Conservation (phyloP, 768 basidiomycete species). For the Phlebiopsis flavidoalba region DNA sequence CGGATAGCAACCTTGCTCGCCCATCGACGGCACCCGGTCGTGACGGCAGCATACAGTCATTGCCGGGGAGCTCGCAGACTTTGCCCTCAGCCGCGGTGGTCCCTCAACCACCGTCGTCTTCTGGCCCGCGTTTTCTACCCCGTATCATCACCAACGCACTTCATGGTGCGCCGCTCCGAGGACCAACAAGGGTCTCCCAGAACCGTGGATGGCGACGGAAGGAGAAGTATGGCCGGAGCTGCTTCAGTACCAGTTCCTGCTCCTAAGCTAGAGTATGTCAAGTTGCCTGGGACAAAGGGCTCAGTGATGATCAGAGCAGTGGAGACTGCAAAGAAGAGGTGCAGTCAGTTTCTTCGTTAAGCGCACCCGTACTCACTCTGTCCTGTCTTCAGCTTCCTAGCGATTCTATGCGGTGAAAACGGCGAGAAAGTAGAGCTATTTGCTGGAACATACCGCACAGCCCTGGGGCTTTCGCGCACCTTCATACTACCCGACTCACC, state of each 20-base stretch:
- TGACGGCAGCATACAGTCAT: neutral
- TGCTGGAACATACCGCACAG: constrained; percentile 87
- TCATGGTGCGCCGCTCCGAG: constrained; percentile 50
- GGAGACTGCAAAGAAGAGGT: constrained; percentile 89
- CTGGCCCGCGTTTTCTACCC: constrained; percentile 63
- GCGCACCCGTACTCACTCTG: neutral
- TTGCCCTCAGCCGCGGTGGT: neutral
- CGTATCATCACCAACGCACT: constrained; percentile 67
- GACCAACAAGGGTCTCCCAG: constrained; percentile 40
- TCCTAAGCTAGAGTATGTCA: constrained; percentile 87
- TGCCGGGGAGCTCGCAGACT: neutral
- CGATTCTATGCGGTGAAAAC: constrained; percentile 87
- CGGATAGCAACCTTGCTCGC: constrained; percentile 15
- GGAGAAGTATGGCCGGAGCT: constrained; percentile 23
- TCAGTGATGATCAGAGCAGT: constrained; percentile 81
- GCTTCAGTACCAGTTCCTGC: constrained; percentile 53
- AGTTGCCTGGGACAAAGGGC: constrained; percentile 87
- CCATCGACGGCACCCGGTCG: constrained; percentile 31
- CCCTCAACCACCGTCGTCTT: constrained; percentile 24
- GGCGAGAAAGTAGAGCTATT: constrained; percentile 94
- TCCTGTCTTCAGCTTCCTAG: constrained; percentile 61
- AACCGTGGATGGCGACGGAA: constrained; percentile 36
- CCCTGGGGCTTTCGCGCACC: constrained; percentile 84
- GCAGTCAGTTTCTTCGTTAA: constrained; percentile 1
- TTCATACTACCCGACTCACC: constrained; percentile 92